phyloP scores from a whole-genome alignment of 2,329 filamentous ascomycete genomes.

The Colletotrichum musae region DNA sequence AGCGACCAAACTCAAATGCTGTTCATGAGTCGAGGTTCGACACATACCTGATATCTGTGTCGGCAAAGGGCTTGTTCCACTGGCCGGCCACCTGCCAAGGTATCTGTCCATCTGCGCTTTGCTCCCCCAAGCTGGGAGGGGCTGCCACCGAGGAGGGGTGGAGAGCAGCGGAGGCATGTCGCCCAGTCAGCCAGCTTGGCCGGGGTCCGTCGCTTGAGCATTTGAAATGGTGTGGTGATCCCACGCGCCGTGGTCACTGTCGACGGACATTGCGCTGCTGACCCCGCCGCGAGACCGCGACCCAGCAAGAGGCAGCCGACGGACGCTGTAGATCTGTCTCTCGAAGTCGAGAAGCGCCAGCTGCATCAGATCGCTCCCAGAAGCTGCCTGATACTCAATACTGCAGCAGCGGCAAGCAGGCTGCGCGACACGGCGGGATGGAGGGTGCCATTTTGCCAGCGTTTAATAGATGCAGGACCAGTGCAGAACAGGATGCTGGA shows the following conservation, averaged over 20 bases:
- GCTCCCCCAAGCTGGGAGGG: constrained; percentile 26
- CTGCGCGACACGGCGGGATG: not conserved
- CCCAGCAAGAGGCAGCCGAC: constrained; percentile 23
- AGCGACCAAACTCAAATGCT: not conserved
- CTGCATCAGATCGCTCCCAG: not conserved
- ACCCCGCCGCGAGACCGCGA: constrained; percentile 24
- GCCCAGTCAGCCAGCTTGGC: constrained; percentile 21
- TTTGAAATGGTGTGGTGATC: constrained; percentile 34
- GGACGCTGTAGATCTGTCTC: not conserved
- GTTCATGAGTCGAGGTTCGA: not conserved
- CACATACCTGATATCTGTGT: not conserved
- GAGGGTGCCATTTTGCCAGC: constrained; percentile 1
- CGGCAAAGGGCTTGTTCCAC: not conserved
- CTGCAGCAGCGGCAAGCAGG: not conserved
- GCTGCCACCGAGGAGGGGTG: constrained; percentile 10
- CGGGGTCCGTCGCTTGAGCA: constrained; percentile 9
- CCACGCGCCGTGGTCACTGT: constrained; percentile 28
- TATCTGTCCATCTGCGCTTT: not conserved
- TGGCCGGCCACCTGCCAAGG: not conserved
- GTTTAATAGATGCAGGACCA: constrained; percentile 11
- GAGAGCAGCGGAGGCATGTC: constrained; percentile 10
- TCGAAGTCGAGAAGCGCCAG: not conserved
- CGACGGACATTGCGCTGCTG: constrained; percentile 28
- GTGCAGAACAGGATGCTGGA: constrained; percentile 5
- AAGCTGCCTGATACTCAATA: not conserved